Conservation (phyloP, 352 stramenopile genomes). For the Plasmopara muralis region DNA sequence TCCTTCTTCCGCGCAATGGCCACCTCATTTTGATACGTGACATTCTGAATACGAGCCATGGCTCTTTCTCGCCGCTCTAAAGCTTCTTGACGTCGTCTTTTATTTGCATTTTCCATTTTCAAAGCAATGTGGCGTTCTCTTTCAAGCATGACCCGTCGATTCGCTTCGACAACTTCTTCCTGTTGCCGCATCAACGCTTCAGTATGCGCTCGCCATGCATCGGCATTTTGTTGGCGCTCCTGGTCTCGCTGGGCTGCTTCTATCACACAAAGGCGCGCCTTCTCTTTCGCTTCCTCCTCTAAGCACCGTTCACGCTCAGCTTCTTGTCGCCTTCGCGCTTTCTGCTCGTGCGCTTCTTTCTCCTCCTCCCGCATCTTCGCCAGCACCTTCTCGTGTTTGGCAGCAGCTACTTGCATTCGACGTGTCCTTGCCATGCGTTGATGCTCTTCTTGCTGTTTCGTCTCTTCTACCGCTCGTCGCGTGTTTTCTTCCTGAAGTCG, state of each 20-base stretch:
- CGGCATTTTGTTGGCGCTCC: constrained; percentile 55
- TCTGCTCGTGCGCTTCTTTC: constrained; percentile 38
- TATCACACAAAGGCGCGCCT: constrained; percentile 27
- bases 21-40: constrained; percentile 51
- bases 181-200: constrained; percentile 58
- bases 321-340: constrained; percentile 29
- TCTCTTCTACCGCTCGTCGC: constrained; percentile 42
- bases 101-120: constrained; percentile 55
- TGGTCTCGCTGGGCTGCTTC: constrained; percentile 44
- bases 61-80: constrained; percentile 47
- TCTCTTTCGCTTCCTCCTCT: constrained; percentile 36
- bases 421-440: constrained; percentile 43
- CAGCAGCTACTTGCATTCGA: constrained; percentile 39
- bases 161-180: constrained; percentile 43
- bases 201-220: constrained; percentile 61
- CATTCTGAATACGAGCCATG: constrained; percentile 46
- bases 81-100: constrained; percentile 46
- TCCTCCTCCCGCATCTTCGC: constrained; percentile 60
- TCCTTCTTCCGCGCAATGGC: constrained; percentile 49
- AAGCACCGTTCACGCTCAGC: constrained; percentile 44
- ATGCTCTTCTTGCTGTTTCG: constrained; percentile 48
- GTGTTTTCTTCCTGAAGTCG: constrained; percentile 61
- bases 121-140: constrained; percentile 50
- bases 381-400: constrained; percentile 57
- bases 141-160: constrained; percentile 50